Evolutionary conservation across 2,329 filamentous ascomycete species (phyloP), one percentile per base, ranked within the genome.

Genomic region (Ascocoryne sarcoides): DNA sequence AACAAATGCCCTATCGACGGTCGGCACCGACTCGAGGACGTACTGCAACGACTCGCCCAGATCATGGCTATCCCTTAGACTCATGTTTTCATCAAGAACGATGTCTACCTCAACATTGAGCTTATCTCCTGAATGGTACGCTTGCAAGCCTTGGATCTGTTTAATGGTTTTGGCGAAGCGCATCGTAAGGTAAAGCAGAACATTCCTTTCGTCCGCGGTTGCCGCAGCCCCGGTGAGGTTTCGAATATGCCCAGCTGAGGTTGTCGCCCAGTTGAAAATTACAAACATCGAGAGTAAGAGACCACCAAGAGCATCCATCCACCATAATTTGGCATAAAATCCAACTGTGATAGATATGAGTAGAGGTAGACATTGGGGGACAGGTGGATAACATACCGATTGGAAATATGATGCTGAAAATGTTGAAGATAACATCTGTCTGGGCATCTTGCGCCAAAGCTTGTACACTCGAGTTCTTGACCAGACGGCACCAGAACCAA

Each of bases 211-310:
- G 4, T 66, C 60, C 3, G 70, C 63, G 2, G 68, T 65, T 1
- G 73, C 75, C 0, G 72, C 71, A 37, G 73, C 65, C n/a, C 76
- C 76, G 1, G 72, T 75, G 4, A 80, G 62, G 2, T 75, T 67
- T 1, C 68, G 69, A 34, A 80, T 68, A 48, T 79, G 78, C 40
- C 74, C 67, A 35, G 77, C 65, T 45, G 69, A 75, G 0, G 78
- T 82, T 33, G 68, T 66, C 1, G 71, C 71, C 79, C 79, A 83
- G 60, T 83, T 79, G 59, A 73, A 76, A 50, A 83, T 82, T 57
- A 84, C 80, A 62, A 72, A 82, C 4, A 82, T 59, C 0, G 78
- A 81, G 0, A 84, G 64, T 0, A 82, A 52, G 0, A 72, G 70
- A 3, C 79, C 79, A 40, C 79, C 79, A 0, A 72, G 64, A 4